phyloP scores from a whole-genome alignment of 2,329 filamentous ascomycete species.

The Scedosporium aurantiacum region DNA sequence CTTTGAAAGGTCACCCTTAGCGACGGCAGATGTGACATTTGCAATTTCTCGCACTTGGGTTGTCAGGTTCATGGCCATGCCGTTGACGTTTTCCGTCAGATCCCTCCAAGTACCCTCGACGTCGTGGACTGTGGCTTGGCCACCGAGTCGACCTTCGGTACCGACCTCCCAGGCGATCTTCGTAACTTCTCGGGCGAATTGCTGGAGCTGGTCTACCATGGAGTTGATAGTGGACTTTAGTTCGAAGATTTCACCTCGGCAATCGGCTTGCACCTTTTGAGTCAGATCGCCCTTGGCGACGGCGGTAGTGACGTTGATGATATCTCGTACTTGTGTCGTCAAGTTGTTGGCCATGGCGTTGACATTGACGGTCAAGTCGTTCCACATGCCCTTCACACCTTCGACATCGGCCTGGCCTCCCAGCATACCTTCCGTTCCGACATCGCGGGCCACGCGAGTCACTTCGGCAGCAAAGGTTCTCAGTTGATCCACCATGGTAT shows the following conservation, averaged over 20 bases:
- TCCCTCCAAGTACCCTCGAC: conserved; percentile 97
- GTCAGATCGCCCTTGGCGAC: conserved; percentile 81
- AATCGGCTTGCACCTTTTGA: conserved; percentile 90
- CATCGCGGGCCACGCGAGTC: conserved; percentile 70
- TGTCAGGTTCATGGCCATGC: conserved; percentile 96
- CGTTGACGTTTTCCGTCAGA: conserved; percentile 89
- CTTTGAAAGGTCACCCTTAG: conserved; percentile 84
- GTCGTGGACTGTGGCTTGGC: conserved; percentile 90
- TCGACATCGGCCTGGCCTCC: conserved; percentile 76
- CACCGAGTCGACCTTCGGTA: conserved; percentile 86
- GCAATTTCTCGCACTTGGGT: conserved; percentile 97
- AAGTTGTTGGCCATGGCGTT: conserved; percentile 83
- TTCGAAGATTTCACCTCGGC: conserved; percentile 82
- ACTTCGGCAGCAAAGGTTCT: conserved; percentile 77
- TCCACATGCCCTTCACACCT: conserved; percentile 81
- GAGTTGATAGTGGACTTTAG: conserved; percentile 98
- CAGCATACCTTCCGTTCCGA: conserved; percentile 73
- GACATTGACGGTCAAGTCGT: conserved; percentile 74
- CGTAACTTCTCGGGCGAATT: conserved; percentile 94
- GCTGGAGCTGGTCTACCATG: conserved; percentile 96
- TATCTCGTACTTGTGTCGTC: conserved; percentile 85
- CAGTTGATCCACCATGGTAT: conserved; percentile 81
- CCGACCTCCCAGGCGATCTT: conserved; percentile 94
- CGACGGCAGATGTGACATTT: conserved; percentile 90
- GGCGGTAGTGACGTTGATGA: conserved; percentile 69